Conservation (phyloP, 192 early-diverging fungal genomes). For the Rhizoclosmatium sp. region DNA sequence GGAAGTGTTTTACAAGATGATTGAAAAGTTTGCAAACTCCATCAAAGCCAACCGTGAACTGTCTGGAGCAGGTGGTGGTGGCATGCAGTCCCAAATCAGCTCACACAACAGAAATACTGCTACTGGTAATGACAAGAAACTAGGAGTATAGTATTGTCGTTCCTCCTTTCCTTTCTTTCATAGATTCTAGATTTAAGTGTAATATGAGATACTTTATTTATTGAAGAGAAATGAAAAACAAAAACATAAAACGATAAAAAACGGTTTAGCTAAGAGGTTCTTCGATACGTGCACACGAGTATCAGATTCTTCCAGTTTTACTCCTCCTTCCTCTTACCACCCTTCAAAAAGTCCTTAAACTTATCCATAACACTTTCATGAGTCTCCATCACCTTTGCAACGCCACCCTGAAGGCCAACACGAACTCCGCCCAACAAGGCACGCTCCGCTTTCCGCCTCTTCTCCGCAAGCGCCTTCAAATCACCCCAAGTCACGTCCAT, state of each 20-base stretch:
- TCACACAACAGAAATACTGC: not conserved
- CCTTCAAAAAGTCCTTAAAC: not conserved
- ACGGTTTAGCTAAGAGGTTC: too few species aligned
- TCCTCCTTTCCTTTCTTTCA: not conserved
- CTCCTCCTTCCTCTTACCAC: not conserved
- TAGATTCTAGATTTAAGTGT: not conserved
- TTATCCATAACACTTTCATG: not conserved
- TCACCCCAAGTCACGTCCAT: constrained; percentile 27
- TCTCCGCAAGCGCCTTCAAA: constrained; percentile 22
- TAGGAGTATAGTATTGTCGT: not conserved
- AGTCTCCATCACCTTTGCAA: not conserved
- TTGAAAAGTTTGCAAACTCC: not conserved
- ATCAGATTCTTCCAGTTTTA: not conserved
- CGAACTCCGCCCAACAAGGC: not conserved
- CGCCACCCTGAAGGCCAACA: not conserved
- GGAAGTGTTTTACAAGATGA: not conserved
- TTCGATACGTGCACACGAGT: too few species aligned
- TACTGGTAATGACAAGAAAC: not conserved
- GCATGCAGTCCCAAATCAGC: not conserved
- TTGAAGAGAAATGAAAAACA: not conserved
- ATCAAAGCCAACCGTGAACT: not conserved
- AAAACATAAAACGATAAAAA: too few species aligned
- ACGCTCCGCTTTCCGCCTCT: constrained; percentile 6
- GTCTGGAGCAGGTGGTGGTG: not conserved
- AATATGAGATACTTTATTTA: not conserved